phyloP scores from a whole-genome alignment of 805 yeast genomes.

The Metschnikowia chrysomelidarum region DNA sequence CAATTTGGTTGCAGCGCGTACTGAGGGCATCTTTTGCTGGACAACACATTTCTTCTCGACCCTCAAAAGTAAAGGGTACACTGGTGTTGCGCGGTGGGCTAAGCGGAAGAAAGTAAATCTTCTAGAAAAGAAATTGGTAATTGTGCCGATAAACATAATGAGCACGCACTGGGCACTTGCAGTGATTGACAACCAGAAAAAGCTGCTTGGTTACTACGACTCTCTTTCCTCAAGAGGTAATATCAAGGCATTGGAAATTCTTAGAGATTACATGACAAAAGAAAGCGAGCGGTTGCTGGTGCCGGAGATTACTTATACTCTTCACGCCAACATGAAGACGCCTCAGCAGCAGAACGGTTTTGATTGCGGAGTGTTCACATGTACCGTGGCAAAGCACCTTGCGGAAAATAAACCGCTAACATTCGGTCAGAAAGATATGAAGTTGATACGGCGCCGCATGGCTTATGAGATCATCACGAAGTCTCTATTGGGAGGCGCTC shows the following conservation, averaged over 20 bases:
- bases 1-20: conserved; percentile 46
- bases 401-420: conserved; percentile 48
- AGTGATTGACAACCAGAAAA: conserved; percentile 60
- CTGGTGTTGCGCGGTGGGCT: conserved; percentile 83
- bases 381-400: conserved; percentile 68
- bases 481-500: conserved; percentile 23
- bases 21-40: conserved; percentile 58
- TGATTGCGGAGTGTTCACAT: conserved; percentile 94
- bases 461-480: conserved; percentile 53
- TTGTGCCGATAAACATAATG: conserved; percentile 83
- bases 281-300: conserved; percentile 56
- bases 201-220: conserved; percentile 70
- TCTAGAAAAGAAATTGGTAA: conserved; percentile 57
- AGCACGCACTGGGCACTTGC: conserved; percentile 93
- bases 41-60: conserved; percentile 87
- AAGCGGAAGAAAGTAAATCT: conserved; percentile 70
- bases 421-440: conserved; percentile 71
- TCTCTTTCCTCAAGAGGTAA: conserved; percentile 58
- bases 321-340: conserved; percentile 34
- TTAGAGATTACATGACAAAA: conserved; percentile 60
- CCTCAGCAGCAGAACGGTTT: conserved; percentile 89
- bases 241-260: conserved; percentile 37
- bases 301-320: conserved; percentile 22
- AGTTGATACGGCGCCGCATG: conserved; percentile 62
- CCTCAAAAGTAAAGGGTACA: conserved; percentile 68